Evolutionary conservation across 2,329 filamentous ascomycete species (phyloP), one percentile per base, ranked within the genome.

Genomic region (Fusarium sororula): DNA sequence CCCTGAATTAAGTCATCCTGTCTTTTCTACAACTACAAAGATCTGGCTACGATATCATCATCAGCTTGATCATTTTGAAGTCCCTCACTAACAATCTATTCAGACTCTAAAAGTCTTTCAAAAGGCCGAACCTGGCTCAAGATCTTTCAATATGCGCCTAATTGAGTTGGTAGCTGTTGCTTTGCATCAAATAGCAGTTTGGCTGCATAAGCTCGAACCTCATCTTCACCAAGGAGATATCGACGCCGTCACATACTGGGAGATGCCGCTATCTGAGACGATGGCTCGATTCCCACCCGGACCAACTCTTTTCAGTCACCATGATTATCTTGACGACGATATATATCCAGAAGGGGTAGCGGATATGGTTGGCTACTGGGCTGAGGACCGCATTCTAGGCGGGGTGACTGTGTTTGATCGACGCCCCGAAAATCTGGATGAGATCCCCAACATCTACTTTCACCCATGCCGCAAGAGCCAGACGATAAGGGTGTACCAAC

Each of bases 341-440:
- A 32, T 73, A n/a, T 73, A 69, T 14, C 68, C 68, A 12, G 70
- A 73, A 15, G 60, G 64, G 0, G 56, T 73, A 0, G 65, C 48
- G 1, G 65, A 73, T 11, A 62, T 73, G 9, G 69, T 70, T 24
- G 69, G 69, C 4, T 73, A 73, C n/a, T 73, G 65, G 69, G 65
- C 65, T 6, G 65, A 73, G 15, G 69, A 73, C n/a, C 61, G 65
- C 3, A 57, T 73, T 6, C 15, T 70, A 2, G 70, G 70, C 6
- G 70, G 69, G 2, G 70, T 73, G 1, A 22, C 38, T 18, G 56
- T 70, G 2, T 73, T 73, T 1, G 61, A 73, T n/a, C 48, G 65
- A 1, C 41, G 39, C 10, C 26, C 61, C 2, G 24, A 60, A 11
- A 35, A 55, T 8, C 18, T 11, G 5, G 30, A 8, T 10, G 37